Evolutionary conservation across 2,329 filamentous ascomycete genomes (phyloP).

Genomic region (Xylaria sp.): DNA sequence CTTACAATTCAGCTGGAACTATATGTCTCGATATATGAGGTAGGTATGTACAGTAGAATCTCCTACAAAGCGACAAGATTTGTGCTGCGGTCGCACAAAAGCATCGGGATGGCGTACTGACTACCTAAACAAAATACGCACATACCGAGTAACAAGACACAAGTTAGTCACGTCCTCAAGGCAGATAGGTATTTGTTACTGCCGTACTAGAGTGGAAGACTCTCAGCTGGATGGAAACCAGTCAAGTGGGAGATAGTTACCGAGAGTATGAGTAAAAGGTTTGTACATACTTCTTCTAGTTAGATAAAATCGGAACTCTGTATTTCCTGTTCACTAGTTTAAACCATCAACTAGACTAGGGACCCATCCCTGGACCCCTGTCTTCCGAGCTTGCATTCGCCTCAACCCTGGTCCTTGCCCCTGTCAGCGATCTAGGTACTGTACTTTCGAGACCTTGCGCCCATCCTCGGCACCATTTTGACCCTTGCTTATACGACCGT

Average conservation of each 20-base stretch:
- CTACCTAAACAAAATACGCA: not conserved
- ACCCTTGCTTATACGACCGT: conserved; percentile 27
- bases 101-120: not conserved
- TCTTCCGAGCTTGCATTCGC: conserved; percentile 11
- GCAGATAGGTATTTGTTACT: not conserved
- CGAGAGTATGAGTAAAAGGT: not conserved
- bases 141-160: not conserved
- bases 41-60: too few relatives aligned
- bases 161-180: not conserved
- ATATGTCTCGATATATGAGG: not conserved
- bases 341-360: too few relatives aligned
- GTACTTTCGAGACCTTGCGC: conserved; percentile 29
- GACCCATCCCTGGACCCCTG: conserved; percentile 13
- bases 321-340: not conserved
- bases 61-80: not conserved
- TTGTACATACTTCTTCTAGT: conserved; percentile 33
- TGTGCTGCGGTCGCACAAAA: not conserved
- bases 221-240: not conserved
- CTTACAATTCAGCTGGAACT: conserved; percentile 29
- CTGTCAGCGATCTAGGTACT: conserved; percentile 40
- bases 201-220: not conserved
- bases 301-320: conserved; percentile 18
- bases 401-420: conserved; percentile 21
- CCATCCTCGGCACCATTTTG: conserved; percentile 18
- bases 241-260: not conserved